Conservation (phyloP, 2,329 filamentous ascomycete species). For the Talaromyces piceae region DNA sequence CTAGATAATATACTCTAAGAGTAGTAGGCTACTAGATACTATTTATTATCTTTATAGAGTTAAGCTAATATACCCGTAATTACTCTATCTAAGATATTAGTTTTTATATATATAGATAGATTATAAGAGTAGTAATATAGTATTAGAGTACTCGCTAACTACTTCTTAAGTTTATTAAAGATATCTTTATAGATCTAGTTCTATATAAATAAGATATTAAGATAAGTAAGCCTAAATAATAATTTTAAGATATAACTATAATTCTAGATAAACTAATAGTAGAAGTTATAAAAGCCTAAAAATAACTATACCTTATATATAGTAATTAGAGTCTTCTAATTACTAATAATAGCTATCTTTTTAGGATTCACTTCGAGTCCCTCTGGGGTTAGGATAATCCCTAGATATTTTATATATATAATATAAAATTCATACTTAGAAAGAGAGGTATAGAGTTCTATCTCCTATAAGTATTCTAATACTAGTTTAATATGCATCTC, state of each 20-base stretch:
- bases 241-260: slow-evolving; percentile 8
- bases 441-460: slow-evolving; percentile 9
- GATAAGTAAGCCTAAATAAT: slow-evolving; percentile 6
- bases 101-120: slow-evolving; percentile 1
- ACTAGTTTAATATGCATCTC: slow-evolving; percentile 10
- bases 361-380: slow-evolving; percentile 11
- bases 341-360: slow-evolving; percentile 6
- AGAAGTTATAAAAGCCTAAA: slow-evolving; percentile 5
- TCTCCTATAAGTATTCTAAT: slow-evolving; percentile 9
- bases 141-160: background rate
- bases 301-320: background rate
- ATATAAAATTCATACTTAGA: slow-evolving; percentile 8
- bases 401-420: slow-evolving; percentile 7
- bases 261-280: background rate
- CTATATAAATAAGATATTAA: slow-evolving; percentile 1
- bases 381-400: slow-evolving; percentile 6
- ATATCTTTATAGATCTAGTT: slow-evolving; percentile 3
- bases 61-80: background rate
- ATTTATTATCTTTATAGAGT: slow-evolving; percentile 3
- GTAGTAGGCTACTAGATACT: background rate
- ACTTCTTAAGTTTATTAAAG: slow-evolving; percentile 5
- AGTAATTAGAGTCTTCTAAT: slow-evolving; percentile 1
- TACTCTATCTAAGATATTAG: background rate
- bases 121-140: background rate
- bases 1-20: no score